Conservation (phyloP, 2,329 filamentous ascomycete genomes). For the Zymoseptoria pseudotritici region DNA sequence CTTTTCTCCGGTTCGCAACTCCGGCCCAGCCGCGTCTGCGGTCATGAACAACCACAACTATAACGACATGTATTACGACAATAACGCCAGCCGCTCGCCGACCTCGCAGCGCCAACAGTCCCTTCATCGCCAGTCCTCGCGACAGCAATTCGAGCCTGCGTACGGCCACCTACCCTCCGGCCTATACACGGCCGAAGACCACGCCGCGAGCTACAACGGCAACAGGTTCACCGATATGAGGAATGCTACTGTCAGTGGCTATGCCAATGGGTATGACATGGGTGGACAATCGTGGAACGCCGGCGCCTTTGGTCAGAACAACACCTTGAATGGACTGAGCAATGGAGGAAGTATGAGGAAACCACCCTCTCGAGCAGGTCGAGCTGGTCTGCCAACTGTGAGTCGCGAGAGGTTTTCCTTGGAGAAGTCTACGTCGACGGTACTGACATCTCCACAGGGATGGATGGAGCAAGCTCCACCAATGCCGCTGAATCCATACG, state of each 20-base stretch:
- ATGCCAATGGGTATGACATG: constrained; percentile 62
- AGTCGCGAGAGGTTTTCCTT: constrained; percentile 33
- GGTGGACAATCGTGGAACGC: constrained; percentile 73
- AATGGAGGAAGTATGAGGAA: constrained; percentile 33
- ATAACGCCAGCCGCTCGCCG: constrained; percentile 59
- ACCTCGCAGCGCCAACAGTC: constrained; percentile 60
- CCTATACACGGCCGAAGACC: constrained; percentile 64
- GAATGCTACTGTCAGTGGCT: constrained; percentile 52
- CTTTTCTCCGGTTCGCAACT: constrained; percentile 7
- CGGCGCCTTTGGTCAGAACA: constrained; percentile 60
- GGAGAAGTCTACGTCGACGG: background rate
- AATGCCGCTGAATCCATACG: constrained; percentile 41
- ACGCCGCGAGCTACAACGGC: constrained; percentile 43
- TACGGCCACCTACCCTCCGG: constrained; percentile 59
- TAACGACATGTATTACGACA: constrained; percentile 62
- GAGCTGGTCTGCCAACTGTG: constrained; percentile 65
- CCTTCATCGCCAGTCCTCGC: constrained; percentile 64
- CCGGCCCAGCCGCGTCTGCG: constrained; percentile 4
- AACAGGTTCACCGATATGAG: constrained; percentile 51
- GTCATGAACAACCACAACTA: constrained; percentile 28
- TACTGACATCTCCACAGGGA: constrained; percentile 37
- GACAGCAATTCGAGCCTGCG: constrained; percentile 60
- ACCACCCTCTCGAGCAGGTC: constrained; percentile 47
- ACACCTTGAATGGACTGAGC: constrained; percentile 43
- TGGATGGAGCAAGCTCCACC: constrained; percentile 53